phyloP scores from a whole-genome alignment of 2,329 filamentous ascomycete genomes.

The Aureobasidium sp. region DNA sequence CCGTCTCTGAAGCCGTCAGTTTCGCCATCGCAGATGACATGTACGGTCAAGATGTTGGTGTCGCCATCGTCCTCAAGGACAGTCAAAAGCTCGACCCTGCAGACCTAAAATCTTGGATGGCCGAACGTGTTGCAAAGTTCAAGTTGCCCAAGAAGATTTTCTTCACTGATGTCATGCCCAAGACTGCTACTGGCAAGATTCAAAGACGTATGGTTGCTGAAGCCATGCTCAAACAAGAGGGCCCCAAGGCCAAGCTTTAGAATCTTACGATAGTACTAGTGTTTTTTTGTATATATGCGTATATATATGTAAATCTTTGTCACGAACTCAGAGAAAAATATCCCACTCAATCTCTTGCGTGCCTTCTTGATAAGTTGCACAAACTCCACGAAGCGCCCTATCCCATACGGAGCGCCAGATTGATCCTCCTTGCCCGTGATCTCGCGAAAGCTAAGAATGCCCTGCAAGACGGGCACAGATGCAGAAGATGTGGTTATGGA shows the following conservation, averaged over 20 bases:
- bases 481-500: too few relatives aligned
- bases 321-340: background rate
- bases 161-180: conserved; percentile 77
- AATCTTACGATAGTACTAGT: background rate
- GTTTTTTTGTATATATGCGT: background rate
- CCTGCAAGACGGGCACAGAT: too few relatives aligned
- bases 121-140: conserved; percentile 66
- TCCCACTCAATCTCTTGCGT: background rate
- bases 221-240: conserved; percentile 59
- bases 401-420: too few relatives aligned
- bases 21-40: conserved; percentile 77
- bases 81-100: conserved; percentile 46
- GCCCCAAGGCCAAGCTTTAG: conserved; percentile 14
- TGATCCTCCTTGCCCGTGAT: too few relatives aligned
- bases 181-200: conserved; percentile 87
- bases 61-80: conserved; percentile 65
- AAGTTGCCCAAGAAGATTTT: conserved; percentile 68
- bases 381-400: too few relatives aligned
- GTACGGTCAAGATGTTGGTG: conserved; percentile 73
- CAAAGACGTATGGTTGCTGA: conserved; percentile 81
- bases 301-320: background rate
- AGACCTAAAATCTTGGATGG: conserved; percentile 61
- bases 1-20: conserved; percentile 69
- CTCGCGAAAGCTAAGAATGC: too few relatives aligned
- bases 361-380: too few relatives aligned